A percentile compares a stretch with the other conserved stretches of the same genome.
Evolutionary conservation across 495 filamentous ascomycete genomes (phyloP).

Genomic region (Aspergillus diversus): DNA sequence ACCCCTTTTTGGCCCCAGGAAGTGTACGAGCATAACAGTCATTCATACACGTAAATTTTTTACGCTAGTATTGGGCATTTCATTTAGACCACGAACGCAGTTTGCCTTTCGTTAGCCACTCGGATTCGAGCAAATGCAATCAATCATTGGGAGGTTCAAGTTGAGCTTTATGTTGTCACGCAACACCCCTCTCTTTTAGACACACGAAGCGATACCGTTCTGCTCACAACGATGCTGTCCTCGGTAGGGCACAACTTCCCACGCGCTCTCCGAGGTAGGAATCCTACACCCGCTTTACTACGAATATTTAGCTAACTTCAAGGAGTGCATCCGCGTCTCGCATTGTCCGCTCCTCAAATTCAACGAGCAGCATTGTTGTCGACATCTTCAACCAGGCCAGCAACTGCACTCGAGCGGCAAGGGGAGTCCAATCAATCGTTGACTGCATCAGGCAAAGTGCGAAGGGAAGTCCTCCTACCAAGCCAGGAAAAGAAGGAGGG

Average conservation of each 20-base stretch:
- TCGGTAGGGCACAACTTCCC: constrained; percentile 35
- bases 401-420: constrained; percentile 49
- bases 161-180: neutral
- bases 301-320: constrained; percentile 14
- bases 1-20: neutral
- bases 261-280: constrained; percentile 39
- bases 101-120: too few relatives aligned
- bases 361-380: constrained; percentile 43
- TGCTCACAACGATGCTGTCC: constrained; percentile 35
- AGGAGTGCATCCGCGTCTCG: constrained; percentile 35
- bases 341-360: constrained; percentile 28
- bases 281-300: neutral
- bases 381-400: constrained; percentile 46
- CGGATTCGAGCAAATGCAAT: too few relatives aligned
- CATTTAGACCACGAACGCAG: neutral
- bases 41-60: neutral
- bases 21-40: neutral
- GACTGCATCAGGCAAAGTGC: constrained; percentile 54
- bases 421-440: constrained; percentile 44
- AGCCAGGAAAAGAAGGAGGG: constrained; percentile 95
- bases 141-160: too few relatives aligned
- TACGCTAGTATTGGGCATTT: neutral
- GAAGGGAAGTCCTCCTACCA: constrained; percentile 79
- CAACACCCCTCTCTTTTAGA: neutral
- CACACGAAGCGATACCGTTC: neutral